These are phyloP conservation scores for Porphyrellus sp. DNA, from an alignment of 1,284 basidiomycete species.

Conservation along the genomic window DNA sequence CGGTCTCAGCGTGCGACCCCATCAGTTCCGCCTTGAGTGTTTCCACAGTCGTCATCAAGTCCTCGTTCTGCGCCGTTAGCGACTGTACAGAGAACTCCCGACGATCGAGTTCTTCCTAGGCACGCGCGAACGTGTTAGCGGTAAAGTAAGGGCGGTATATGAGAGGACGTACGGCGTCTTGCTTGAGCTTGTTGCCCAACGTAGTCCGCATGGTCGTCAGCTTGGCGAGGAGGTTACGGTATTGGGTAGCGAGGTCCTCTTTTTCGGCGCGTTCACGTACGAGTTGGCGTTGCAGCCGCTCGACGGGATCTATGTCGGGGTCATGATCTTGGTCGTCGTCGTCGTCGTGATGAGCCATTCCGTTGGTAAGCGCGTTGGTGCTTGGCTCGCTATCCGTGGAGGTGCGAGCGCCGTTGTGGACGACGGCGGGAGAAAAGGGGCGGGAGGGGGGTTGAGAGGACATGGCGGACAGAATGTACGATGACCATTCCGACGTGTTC, in stretches of 20 bases:
- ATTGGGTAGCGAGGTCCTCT: constrained; percentile 81
- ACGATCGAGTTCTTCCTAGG: constrained; percentile 92
- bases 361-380: constrained; percentile 13
- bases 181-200: constrained; percentile 90
- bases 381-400: constrained; percentile 30
- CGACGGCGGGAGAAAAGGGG: constrained; percentile 24
- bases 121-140: constrained; percentile 1
- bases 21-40: constrained; percentile 79
- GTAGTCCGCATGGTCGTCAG: constrained; percentile 91
- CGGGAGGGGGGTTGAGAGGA: constrained; percentile 18
- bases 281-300: constrained; percentile 56
- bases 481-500: constrained; percentile 8
- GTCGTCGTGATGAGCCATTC: constrained; percentile 17
- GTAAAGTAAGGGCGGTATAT: neutral
- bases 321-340: constrained; percentile 24
- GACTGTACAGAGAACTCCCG: constrained; percentile 79
- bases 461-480: constrained; percentile 11
- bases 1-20: constrained; percentile 68
- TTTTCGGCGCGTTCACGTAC: constrained; percentile 73
- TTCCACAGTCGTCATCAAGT: constrained; percentile 65
- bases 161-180: constrained; percentile 82
- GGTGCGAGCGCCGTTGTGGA: constrained; percentile 20
- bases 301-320: constrained; percentile 42
- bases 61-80: constrained; percentile 72
- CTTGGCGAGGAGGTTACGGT: constrained; percentile 83